A percentile compares a stretch with the other conserved stretches of the same genome.
Evolutionary conservation across 2,329 filamentous ascomycete genomes (phyloP).

Genomic region (Microthyrium microscopicum): DNA sequence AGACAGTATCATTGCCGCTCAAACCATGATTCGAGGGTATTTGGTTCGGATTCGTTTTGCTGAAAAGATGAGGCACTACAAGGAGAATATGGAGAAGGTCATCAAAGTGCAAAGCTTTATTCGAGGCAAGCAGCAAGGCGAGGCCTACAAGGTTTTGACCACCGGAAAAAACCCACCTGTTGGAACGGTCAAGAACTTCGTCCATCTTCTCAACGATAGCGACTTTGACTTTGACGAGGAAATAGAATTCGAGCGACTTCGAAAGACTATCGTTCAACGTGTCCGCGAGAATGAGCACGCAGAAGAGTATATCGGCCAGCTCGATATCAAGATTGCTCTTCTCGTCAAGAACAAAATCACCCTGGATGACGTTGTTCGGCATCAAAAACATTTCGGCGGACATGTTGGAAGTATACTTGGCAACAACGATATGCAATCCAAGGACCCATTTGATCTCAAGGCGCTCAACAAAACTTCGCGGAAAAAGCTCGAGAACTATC

Average conservation of each 20-base stretch:
- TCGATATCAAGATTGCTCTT: constrained; percentile 97
- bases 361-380: constrained; percentile 88
- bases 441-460: constrained; percentile 90
- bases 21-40: constrained; percentile 56
- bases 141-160: constrained; percentile 94
- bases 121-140: constrained; percentile 83
- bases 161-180: constrained; percentile 94
- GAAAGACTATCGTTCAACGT: constrained; percentile 93
- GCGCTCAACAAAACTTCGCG: constrained; percentile 93
- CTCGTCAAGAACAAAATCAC: constrained; percentile 99
- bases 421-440: constrained; percentile 74
- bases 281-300: constrained; percentile 93
- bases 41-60: constrained; percentile 59
- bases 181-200: constrained; percentile 93
- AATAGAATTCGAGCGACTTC: constrained; percentile 84
- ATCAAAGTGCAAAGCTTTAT: constrained; percentile 98
- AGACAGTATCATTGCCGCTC: constrained; percentile 55
- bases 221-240: constrained; percentile 99
- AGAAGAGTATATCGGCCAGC: constrained; percentile 94
- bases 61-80: constrained; percentile 77
- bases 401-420: constrained; percentile 71
- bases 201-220: constrained; percentile 92
- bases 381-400: constrained; percentile 90
- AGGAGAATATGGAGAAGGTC: constrained; percentile 96
- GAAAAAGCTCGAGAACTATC: constrained; percentile 90